Conservation (phyloP, 768 basidiomycete species). For the Termitomyces sp. region DNA sequence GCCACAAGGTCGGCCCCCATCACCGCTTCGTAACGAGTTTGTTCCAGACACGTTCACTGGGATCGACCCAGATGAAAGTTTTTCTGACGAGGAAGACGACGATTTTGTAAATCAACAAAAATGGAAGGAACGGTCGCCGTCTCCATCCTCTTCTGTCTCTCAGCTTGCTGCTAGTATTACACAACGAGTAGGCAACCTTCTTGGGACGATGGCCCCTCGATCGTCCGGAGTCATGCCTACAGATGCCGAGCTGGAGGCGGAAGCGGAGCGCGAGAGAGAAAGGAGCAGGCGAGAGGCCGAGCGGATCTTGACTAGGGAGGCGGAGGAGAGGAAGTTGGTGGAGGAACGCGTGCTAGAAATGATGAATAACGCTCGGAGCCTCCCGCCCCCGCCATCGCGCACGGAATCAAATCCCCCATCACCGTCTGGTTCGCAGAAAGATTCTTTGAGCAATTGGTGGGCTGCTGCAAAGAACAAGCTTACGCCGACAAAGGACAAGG, state of each 20-base stretch:
- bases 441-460: conserved; percentile 58
- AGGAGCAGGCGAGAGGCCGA: conserved; percentile 75
- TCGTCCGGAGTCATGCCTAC: conserved; percentile 43
- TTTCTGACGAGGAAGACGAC: conserved; percentile 40
- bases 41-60: conserved; percentile 56
- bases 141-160: conserved; percentile 68
- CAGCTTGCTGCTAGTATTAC: conserved; percentile 73
- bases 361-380: conserved; percentile 48
- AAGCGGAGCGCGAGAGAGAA: conserved; percentile 76
- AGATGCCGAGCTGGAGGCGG: conserved; percentile 79
- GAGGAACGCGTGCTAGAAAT: conserved; percentile 79
- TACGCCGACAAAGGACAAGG: conserved; percentile 74
- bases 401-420: conserved; percentile 58
- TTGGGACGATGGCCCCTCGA: conserved; percentile 48
- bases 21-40: conserved; percentile 67
- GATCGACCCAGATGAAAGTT: conserved; percentile 43
- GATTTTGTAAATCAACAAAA: conserved; percentile 26
- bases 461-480: conserved; percentile 67
- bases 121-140: conserved; percentile 43
- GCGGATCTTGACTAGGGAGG: conserved; percentile 67
- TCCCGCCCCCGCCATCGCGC: conserved; percentile 64
- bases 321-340: conserved; percentile 59
- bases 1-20: conserved; percentile 55
- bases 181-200: conserved; percentile 67
- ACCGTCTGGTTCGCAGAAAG: conserved; percentile 63